These are phyloP conservation scores for Yamadazyma membranifaciens DNA, from an alignment of 1,139 yeast genomes.

Conservation along the genomic window DNA sequence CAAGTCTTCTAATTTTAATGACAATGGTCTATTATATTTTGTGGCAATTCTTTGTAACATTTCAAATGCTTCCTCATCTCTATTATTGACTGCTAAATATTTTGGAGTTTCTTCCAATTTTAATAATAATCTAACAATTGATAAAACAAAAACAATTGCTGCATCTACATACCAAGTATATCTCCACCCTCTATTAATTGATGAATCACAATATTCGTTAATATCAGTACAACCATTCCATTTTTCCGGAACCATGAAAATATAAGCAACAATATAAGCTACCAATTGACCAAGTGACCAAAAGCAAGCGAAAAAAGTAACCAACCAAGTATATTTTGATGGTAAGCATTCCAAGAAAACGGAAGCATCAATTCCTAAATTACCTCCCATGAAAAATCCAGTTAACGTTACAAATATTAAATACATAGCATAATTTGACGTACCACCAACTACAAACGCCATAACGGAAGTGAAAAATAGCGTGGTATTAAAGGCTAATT, in stretches of 20 bases:
- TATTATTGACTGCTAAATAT: slow-evolving; percentile 30
- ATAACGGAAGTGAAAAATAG: slow-evolving; percentile 23
- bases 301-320: slow-evolving; percentile 34
- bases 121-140: slow-evolving; percentile 27
- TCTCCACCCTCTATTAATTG: slow-evolving; percentile 35
- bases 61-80: slow-evolving; percentile 34
- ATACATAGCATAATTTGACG: slow-evolving; percentile 29
- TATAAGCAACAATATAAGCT: slow-evolving; percentile 31
- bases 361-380: slow-evolving; percentile 29
- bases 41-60: slow-evolving; percentile 26
- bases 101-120: slow-evolving; percentile 35
- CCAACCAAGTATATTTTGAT: slow-evolving; percentile 15
- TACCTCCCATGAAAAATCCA: slow-evolving; percentile 30
- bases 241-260: slow-evolving; percentile 26
- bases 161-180: slow-evolving; percentile 35
- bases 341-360: slow-evolving; percentile 30
- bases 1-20: slow-evolving; percentile 29
- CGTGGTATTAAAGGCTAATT: slow-evolving; percentile 46
- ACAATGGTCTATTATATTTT: slow-evolving; percentile 28
- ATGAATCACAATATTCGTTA: slow-evolving; percentile 29
- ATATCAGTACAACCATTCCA: slow-evolving; percentile 22
- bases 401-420: slow-evolving; percentile 23
- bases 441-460: slow-evolving; percentile 26
- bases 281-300: slow-evolving; percentile 39
- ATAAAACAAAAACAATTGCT: slow-evolving; percentile 28